A percentile compares a stretch with the other conserved stretches of the same genome.
phyloP scores from a whole-genome alignment of 441 rosid genomes.

The Raphanus hybrid region DNA sequence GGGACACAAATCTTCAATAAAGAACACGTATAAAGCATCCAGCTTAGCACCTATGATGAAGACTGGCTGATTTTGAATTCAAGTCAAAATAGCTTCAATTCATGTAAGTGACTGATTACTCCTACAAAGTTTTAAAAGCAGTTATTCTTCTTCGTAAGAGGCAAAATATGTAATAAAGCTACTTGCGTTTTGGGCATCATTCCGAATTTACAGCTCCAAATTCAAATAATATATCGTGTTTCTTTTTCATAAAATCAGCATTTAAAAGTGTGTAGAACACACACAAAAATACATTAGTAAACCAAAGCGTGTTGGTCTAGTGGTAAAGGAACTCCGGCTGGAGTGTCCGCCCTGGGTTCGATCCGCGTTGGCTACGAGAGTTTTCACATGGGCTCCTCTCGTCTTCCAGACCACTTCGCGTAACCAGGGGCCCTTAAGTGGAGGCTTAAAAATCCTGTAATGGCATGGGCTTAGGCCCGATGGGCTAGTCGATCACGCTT shows the following conservation, averaged over 20 bases:
- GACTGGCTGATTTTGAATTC: slow-evolving; percentile 33
- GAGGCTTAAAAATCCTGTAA: no score
- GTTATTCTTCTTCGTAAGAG: slow-evolving; percentile 33
- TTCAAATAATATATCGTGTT: slow-evolving; percentile 26
- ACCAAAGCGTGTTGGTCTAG: no score
- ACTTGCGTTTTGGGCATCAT: slow-evolving; percentile 27
- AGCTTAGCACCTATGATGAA: slow-evolving; percentile 10
- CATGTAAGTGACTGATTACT: slow-evolving; percentile 31
- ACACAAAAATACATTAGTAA: slow-evolving; percentile 3
- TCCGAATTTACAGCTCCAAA: not conserved
- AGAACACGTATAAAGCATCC: not conserved
- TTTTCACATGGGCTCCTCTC: no score
- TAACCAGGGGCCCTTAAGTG: no score
- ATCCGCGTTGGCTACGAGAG: no score
- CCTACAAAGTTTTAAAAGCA: slow-evolving; percentile 19
- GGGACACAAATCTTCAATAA: not conserved
- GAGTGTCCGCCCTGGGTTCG: no score
- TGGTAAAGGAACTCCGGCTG: no score
- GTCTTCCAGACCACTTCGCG: no score
- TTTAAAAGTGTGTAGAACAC: slow-evolving; percentile 8
- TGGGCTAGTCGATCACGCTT: no score
- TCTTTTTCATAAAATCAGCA: not conserved
- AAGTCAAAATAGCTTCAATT: slow-evolving; percentile 34
- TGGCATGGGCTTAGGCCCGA: no score
- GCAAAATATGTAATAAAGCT: slow-evolving; percentile 27